Conservation (phyloP, 1,284 basidiomycete species). For the Cryptococcus maquisensis region DNA sequence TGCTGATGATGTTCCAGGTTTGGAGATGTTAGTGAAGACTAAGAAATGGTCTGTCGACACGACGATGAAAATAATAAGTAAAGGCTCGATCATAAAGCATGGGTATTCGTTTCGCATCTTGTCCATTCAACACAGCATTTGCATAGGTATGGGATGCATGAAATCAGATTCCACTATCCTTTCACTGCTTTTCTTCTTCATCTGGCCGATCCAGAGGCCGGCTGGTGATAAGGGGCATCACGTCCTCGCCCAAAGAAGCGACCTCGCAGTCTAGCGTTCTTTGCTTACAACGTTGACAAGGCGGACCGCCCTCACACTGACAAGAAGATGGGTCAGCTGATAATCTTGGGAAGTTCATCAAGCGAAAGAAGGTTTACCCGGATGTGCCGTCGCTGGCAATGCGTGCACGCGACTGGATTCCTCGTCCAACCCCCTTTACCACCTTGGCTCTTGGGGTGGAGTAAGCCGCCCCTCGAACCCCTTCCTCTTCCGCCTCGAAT, state of each 20-base stretch:
- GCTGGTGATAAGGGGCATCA: neutral
- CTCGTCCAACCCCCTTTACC: neutral
- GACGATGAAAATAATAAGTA: neutral
- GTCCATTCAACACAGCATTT: neutral
- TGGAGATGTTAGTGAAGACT: slow-evolving; percentile 44
- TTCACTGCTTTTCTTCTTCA: neutral
- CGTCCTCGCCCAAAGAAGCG: neutral
- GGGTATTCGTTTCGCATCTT: neutral
- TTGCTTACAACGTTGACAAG: neutral
- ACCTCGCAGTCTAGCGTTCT: neutral
- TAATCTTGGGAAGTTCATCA: neutral
- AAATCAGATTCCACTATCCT: neutral
- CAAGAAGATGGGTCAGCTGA: neutral
- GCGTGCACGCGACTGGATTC: neutral
- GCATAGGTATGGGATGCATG: neutral
- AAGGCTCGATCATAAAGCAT: neutral
- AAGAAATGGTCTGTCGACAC: neutral
- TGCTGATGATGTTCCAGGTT: slow-evolving; percentile 17
- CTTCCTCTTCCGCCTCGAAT: too few relatives aligned
- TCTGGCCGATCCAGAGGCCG: neutral
- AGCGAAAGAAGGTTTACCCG: neutral
- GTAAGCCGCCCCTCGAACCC: too few relatives aligned
- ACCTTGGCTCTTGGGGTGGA: neutral
- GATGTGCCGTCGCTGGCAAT: neutral
- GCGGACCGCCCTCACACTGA: neutral